phyloP scores from a whole-genome alignment of 1,139 yeast genomes.

The Candida sanyaensis region DNA sequence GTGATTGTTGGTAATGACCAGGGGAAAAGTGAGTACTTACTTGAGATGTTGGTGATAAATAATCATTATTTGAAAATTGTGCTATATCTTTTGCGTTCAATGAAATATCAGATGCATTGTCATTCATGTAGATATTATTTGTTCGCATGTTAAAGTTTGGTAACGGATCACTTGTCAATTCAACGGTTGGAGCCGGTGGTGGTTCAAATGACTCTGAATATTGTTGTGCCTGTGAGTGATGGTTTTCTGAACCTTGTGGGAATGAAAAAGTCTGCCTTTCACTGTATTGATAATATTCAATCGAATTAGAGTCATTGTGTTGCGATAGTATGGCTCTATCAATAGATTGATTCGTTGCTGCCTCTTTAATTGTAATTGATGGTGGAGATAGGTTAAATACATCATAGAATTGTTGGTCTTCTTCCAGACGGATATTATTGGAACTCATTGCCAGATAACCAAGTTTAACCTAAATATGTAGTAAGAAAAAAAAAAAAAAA shows the following conservation, averaged over 20 bases:
- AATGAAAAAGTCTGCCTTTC: not conserved
- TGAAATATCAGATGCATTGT: constrained; percentile 11
- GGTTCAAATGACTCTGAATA: constrained; percentile 5
- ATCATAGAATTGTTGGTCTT: constrained; percentile 30
- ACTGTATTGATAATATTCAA: constrained; percentile 1
- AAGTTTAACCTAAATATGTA: too few species aligned
- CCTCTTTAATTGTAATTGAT: constrained; percentile 7
- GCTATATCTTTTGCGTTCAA: constrained; percentile 9
- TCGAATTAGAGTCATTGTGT: constrained; percentile 1
- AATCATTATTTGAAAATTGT: constrained; percentile 11
- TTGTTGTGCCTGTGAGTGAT: not conserved
- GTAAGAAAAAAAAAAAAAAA: too few species aligned
- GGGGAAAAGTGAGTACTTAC: constrained; percentile 8
- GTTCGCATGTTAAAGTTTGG: constrained; percentile 6
- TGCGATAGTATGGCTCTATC: constrained; percentile 1
- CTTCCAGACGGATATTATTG: constrained; percentile 12
- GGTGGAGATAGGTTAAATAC: constrained; percentile 21
- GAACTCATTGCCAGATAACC: not conserved
- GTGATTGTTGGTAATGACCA: constrained; percentile 4
- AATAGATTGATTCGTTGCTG: not conserved
- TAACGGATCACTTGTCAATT: constrained; percentile 5
- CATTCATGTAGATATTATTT: constrained; percentile 5
- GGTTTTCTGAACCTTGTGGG: not conserved
- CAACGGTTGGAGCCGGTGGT: constrained; percentile 8
- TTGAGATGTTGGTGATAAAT: constrained; percentile 16